Evolutionary conservation across 2,329 filamentous ascomycete genomes (phyloP), one percentile per base, ranked within the genome.

Genomic region (Penicillium paneum): DNA sequence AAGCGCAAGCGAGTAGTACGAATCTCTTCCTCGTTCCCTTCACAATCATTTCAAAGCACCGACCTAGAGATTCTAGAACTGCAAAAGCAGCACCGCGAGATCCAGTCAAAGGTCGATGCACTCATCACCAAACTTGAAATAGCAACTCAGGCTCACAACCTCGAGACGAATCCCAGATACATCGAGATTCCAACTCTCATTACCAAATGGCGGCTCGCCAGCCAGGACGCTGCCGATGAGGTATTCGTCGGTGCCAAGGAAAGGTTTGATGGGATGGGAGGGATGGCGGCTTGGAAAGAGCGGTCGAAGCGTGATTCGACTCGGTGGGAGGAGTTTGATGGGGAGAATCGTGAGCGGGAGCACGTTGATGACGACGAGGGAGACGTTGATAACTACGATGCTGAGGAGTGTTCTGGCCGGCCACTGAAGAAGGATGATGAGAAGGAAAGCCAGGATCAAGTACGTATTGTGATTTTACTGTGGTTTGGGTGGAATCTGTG

Each of bases 211-310:
- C 81, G 77, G 43, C 70, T 66, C 0, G 82, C 83, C 17, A 83
- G 81, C 55, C 79, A 85, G 58, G 73, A 78, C 46, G 86, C 85
- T 7, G 87, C 87, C 1, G 87, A 90, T 61, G 85, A 88, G 64
- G 72, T 89, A 11, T 90, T 87, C 68, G 77, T 73, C 24, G 73
- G 76, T 19, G 83, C 86, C 21, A 79, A 80, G 58, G 83, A 86
- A 67, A 74, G 83, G 50, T 78, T 88, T 34, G 77, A 83, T 63
- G 74, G 80, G 61, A 86, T 87, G 81, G 85, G 86, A 19, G 85
- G 85, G 1, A 77, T 86, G 38, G 71, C 74, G 34, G 83, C 78
- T 7, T 87, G 81, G 79, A 80, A 73, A 47, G 78, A 78, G 61
- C 71, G 66, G 59, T 74, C 74, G 60, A 79, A 75, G 59, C 74